Conservation (phyloP, 2,329 filamentous ascomycete species). For the Dothistroma septosporum region DNA sequence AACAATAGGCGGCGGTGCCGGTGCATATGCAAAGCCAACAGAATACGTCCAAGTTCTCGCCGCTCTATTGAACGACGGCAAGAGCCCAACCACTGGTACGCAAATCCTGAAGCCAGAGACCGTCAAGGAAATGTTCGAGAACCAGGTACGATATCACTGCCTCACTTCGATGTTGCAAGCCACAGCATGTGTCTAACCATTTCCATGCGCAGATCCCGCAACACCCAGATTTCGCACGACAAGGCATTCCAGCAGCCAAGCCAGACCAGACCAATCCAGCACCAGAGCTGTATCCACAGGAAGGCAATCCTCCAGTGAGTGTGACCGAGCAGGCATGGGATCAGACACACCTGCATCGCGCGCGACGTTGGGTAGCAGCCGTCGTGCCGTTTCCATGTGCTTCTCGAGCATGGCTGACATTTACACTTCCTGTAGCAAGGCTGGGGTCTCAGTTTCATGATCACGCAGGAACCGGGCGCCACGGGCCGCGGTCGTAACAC, state of each 20-base stretch:
- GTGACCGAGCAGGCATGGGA: neutral
- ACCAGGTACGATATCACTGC: constrained; percentile 30
- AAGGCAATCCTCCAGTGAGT: constrained; percentile 43
- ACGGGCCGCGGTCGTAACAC: constrained; percentile 35
- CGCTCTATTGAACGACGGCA: constrained; percentile 61
- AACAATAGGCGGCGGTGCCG: constrained; percentile 50
- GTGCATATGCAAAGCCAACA: constrained; percentile 55
- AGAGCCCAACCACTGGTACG: constrained; percentile 52
- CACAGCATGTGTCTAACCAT: constrained; percentile 1
- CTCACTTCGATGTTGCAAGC: constrained; percentile 4
- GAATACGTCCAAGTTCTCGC: constrained; percentile 63
- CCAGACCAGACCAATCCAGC: constrained; percentile 35
- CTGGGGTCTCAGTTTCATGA: constrained; percentile 52
- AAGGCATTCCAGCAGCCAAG: constrained; percentile 33
- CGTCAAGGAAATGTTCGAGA: constrained; percentile 60
- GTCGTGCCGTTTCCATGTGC: neutral
- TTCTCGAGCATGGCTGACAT: neutral
- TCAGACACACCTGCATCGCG: neutral
- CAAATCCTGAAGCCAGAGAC: constrained; percentile 55
- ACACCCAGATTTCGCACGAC: constrained; percentile 34
- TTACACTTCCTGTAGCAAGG: constrained; percentile 47
- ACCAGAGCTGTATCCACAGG: constrained; percentile 37
- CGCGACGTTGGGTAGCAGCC: neutral
- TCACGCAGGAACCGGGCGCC: constrained; percentile 34
- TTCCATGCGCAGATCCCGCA: constrained; percentile 40